Base-by-base conservation (phyloP, 169 alveolate species). In the Theileria annulata region DNA sequence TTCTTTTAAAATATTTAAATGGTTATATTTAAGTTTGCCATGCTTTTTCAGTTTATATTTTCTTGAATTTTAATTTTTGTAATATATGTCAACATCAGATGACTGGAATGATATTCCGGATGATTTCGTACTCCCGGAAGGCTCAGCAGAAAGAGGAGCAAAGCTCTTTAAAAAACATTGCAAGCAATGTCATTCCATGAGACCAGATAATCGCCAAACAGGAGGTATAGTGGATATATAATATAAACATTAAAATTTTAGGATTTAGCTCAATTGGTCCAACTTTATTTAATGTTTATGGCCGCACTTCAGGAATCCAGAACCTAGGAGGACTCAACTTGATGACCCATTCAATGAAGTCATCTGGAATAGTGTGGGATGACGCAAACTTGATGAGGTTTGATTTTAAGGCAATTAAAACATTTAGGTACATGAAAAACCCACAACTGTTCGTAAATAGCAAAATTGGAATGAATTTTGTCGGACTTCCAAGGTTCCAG, bases 141-240 rank as follows among this genome's bases (percentile, higher is more conserved):
- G 95, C 17, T 86, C 86, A 56, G 92, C 88, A 27, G 80, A 78
- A 19, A 75, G 92, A 33, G 95, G 95, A n/a, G 93, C 91, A 25
- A 92, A 90, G 54, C 78, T 90, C 0, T 92, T 92, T 80, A 92
- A 92, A 76, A 92, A 92, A 59, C 94, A 92, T 75, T 92, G 95
- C 83, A 88, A 87, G n/a, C 95, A 92, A 69, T 92, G 95, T 64
- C 95, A 92, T 78, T 90, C 94, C 19, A 74, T 92, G 81, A 88
- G 92, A 10, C 95, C 95, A 21, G 95, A 92, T 59, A 90, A 90
- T 66, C 84, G 93, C 9, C 94, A 90, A 56, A 37, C 92, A 0
- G 79, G 79, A 68, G 88, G 88, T 82, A 47, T 15, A 21, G 21
- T n/a, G 28, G 2, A 56, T 56, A 13, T 21, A 21, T 0, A 56